Conservation (phyloP, 2,329 filamentous ascomycete genomes). For the Trichothecium roseum region DNA sequence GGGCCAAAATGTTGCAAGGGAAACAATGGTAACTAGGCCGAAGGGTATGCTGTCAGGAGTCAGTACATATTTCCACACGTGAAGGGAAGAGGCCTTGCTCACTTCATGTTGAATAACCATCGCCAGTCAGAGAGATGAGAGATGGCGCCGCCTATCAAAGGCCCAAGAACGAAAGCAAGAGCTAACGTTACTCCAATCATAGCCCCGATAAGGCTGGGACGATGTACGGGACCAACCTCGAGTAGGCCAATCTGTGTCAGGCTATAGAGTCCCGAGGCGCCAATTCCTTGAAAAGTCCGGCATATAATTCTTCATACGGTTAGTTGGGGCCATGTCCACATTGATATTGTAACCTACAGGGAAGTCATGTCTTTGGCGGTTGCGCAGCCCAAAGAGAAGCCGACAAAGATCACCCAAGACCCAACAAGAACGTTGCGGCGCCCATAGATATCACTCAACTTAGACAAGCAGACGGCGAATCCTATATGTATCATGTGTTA, state of each 20-base stretch:
- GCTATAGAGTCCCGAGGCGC: constrained; percentile 52
- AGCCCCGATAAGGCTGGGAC: constrained; percentile 42
- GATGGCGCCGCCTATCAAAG: constrained; percentile 46
- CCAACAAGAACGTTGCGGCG: constrained; percentile 35
- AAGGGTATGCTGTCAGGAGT: constrained; percentile 32
- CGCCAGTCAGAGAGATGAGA: constrained; percentile 43
- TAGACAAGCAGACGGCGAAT: constrained; percentile 48
- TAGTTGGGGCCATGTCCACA: constrained; percentile 1
- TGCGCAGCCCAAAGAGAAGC: constrained; percentile 44
- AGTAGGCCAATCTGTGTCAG: constrained; percentile 46
- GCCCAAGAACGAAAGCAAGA: constrained; percentile 47
- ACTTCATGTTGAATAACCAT: constrained; percentile 55
- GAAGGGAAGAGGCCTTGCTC: constrained; percentile 9
- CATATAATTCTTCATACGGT: constrained; percentile 38
- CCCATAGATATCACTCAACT: constrained; percentile 50
- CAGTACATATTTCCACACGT: constrained; percentile 2
- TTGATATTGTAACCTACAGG: constrained; percentile 26
- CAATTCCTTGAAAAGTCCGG: constrained; percentile 49
- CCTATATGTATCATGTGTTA: constrained; percentile 20
- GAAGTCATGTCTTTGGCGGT: constrained; percentile 38
- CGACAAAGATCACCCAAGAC: constrained; percentile 44
- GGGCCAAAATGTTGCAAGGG: constrained; percentile 37
- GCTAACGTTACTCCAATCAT: constrained; percentile 46
- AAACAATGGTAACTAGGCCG: constrained; percentile 33
- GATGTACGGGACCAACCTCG: constrained; percentile 42